Percentiles rank a stretch among this genome's conserved stretches.
These are phyloP conservation scores for Brettanomyces sp. DNA, from an alignment of 805 yeast species.

Conservation along the genomic window DNA sequence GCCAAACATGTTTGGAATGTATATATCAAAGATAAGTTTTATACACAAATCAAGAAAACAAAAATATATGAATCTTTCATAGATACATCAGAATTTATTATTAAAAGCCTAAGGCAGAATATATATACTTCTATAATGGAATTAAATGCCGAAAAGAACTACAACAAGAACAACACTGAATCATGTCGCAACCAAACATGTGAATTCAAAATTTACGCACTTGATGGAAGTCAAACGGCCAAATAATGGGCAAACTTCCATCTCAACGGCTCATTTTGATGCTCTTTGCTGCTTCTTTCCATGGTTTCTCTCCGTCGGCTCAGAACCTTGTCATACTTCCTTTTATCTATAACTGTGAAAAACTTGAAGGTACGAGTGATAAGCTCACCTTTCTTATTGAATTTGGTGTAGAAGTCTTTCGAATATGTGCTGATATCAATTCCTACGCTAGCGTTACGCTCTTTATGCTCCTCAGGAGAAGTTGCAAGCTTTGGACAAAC, in stretches of 20 bases:
- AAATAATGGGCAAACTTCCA: slow-evolving; percentile 1
- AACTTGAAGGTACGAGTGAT: slow-evolving; percentile 22
- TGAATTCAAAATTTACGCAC: too few relatives aligned
- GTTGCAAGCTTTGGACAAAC: background rate
- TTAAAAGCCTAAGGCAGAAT: too few relatives aligned
- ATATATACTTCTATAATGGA: too few relatives aligned
- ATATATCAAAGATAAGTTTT: too few relatives aligned
- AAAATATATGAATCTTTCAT: too few relatives aligned
- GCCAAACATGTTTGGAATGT: too few relatives aligned
- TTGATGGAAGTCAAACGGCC: background rate
- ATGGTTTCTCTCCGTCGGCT: background rate
- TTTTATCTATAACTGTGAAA: slow-evolving; percentile 18
- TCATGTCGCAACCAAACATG: too few relatives aligned
- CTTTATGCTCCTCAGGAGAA: background rate
- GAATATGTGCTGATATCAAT: slow-evolving; percentile 16
- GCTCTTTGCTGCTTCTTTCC: background rate
- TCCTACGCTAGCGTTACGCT: slow-evolving; percentile 1
- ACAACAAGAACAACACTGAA: too few relatives aligned
- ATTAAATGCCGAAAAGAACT: too few relatives aligned
- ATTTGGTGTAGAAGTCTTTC: slow-evolving; percentile 18
- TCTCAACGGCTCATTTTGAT: slow-evolving; percentile 1
- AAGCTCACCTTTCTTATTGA: slow-evolving; percentile 14
- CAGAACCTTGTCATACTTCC: slow-evolving; percentile 13
- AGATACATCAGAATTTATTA: too few relatives aligned
- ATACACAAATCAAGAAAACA: too few relatives aligned